A percentile compares a stretch with the other conserved stretches of the same genome.
These are phyloP conservation scores for Phoma sp. DNA, from an alignment of 2,329 filamentous ascomycete species.

Conservation along the genomic window DNA sequence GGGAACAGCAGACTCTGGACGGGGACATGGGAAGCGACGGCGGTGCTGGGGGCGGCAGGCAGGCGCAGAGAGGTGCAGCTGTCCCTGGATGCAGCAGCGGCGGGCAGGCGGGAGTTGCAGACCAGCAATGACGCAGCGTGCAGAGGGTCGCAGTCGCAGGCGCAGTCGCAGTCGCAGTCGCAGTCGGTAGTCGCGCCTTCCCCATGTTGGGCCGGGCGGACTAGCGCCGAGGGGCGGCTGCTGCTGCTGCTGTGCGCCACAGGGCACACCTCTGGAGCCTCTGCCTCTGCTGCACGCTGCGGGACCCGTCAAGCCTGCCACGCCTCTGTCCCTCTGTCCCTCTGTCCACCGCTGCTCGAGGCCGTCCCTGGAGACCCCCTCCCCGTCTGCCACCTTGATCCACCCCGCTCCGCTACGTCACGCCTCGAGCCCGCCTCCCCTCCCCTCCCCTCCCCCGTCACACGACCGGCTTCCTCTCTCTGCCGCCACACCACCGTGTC, in stretches of 20 bases:
- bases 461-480: conserved; percentile 30
- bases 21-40: conserved; percentile 18
- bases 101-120: background rate
- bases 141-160: too few relatives aligned
- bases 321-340: conserved; percentile 5
- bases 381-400: background rate
- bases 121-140: conserved; percentile 22
- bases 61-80: background rate
- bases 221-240: conserved; percentile 25
- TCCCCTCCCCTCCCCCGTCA: conserved; percentile 27
- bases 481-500: conserved; percentile 15
- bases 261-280: conserved; percentile 1
- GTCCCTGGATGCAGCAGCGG: too few relatives aligned
- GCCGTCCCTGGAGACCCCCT: background rate
- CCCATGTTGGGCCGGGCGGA: conserved; percentile 7
- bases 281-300: conserved; percentile 11
- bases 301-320: conserved; percentile 3
- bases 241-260: conserved; percentile 3
- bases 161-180: too few relatives aligned
- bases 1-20: conserved; percentile 18
- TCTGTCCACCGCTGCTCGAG: background rate
- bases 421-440: conserved; percentile 33
- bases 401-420: conserved; percentile 32
- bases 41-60: background rate
- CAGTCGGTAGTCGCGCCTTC: conserved; percentile 3